Percentiles rank a stretch among this genome's conserved stretches.
Evolutionary conservation across 2,329 filamentous ascomycete species (phyloP).

Genomic region (Sporothrix humicola): DNA sequence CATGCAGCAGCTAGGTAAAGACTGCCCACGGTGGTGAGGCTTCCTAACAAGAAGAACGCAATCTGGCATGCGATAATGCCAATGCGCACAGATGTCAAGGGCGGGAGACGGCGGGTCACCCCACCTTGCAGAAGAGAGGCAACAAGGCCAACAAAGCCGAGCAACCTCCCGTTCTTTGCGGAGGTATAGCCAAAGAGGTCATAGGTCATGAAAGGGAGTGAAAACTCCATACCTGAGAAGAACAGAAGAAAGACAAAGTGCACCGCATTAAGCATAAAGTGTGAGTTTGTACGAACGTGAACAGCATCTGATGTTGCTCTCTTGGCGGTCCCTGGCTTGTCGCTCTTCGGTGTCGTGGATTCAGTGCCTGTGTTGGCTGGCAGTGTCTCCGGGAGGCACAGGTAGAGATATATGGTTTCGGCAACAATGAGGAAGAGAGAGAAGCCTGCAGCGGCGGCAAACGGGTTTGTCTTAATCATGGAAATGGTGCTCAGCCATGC

Average conservation of each 20-base stretch:
- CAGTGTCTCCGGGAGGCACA: slow-evolving; percentile 83
- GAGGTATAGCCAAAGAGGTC: slow-evolving; percentile 86
- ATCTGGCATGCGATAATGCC: slow-evolving; percentile 78
- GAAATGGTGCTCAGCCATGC: slow-evolving; percentile 81
- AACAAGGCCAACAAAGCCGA: slow-evolving; percentile 89
- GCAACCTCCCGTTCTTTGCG: slow-evolving; percentile 78
- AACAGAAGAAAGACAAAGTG: slow-evolving; percentile 94
- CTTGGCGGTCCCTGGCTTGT: slow-evolving; percentile 53
- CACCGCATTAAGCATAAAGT: slow-evolving; percentile 78
- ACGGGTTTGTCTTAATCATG: slow-evolving; percentile 84
- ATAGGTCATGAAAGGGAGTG: slow-evolving; percentile 95
- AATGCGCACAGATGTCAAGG: slow-evolving; percentile 77
- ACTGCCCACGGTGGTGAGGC: slow-evolving; percentile 67
- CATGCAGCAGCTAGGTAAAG: slow-evolving; percentile 84
- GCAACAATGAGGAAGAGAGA: slow-evolving; percentile 81
- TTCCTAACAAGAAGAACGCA: slow-evolving; percentile 80
- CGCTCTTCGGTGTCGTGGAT: slow-evolving; percentile 73
- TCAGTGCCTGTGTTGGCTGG: slow-evolving; percentile 57
- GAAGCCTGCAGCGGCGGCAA: slow-evolving; percentile 88
- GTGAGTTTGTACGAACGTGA: slow-evolving; percentile 75
- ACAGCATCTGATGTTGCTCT: not conserved
- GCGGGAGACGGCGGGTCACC: slow-evolving; percentile 83
- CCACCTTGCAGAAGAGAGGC: slow-evolving; percentile 92
- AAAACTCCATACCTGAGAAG: slow-evolving; percentile 98
- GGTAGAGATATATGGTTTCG: slow-evolving; percentile 88